Conservation (phyloP, 2,329 filamentous ascomycete species). For the Arthroderma sp. region DNA sequence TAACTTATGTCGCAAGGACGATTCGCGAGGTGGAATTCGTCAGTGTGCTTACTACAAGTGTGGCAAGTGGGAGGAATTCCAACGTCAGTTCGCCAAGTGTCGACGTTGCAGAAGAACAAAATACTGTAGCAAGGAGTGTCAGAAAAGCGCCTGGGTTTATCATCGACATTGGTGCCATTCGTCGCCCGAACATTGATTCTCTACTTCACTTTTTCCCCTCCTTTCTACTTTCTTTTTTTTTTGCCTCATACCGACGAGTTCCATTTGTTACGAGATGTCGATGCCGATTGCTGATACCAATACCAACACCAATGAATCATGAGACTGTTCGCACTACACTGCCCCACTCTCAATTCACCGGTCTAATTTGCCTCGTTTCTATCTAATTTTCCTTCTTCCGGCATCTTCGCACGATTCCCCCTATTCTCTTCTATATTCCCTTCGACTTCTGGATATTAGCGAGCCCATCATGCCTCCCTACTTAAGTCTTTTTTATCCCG, state of each 20-base stretch:
- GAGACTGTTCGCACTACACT: not conserved
- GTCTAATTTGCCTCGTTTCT: not conserved
- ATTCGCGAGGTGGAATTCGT: constrained; percentile 81
- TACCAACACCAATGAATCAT: not conserved
- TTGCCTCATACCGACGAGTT: not conserved
- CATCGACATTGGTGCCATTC: constrained; percentile 87
- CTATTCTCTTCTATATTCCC: not conserved
- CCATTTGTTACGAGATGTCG: constrained; percentile 1
- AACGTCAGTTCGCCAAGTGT: constrained; percentile 95
- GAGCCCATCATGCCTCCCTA: not conserved
- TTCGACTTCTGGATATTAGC: not conserved
- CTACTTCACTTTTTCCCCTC: not conserved
- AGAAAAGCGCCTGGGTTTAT: constrained; percentile 97
- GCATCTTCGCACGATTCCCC: not conserved
- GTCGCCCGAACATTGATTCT: constrained; percentile 11
- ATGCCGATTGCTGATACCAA: not conserved
- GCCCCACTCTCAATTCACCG: not conserved
- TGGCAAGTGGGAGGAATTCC: constrained; percentile 95
- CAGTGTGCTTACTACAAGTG: constrained; percentile 98
- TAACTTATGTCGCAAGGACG: constrained; percentile 95
- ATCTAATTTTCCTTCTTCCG: not conserved
- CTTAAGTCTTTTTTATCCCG: not conserved
- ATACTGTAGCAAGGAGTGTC: constrained; percentile 99
- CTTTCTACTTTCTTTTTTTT: not conserved
- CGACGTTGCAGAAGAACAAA: constrained; percentile 91